These are phyloP conservation scores for Leccinum incarnatum DNA, from an alignment of 768 basidiomycete species.

Conservation along the genomic window DNA sequence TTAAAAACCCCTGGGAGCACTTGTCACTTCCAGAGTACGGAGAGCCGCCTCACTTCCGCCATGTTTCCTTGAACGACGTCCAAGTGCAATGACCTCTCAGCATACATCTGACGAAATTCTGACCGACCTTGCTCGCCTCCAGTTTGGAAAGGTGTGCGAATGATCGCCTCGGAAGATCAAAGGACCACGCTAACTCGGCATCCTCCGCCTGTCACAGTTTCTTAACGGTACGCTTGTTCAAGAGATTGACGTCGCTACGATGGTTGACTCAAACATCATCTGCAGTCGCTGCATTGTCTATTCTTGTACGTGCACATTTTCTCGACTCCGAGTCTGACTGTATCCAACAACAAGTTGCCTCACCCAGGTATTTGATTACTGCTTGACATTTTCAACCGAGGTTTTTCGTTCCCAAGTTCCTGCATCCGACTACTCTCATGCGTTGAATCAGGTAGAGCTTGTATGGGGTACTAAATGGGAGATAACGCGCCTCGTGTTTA, in stretches of 20 bases:
- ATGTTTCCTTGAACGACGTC: not conserved
- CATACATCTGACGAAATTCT: slow-evolving; percentile 1
- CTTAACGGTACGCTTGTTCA: slow-evolving; percentile 18
- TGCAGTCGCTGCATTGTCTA: slow-evolving; percentile 21
- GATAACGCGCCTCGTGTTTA: slow-evolving; percentile 22
- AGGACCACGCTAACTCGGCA: not conserved
- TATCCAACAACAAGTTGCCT: not conserved
- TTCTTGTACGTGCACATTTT: slow-evolving; percentile 11
- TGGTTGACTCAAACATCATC: not conserved
- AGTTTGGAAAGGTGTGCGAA: slow-evolving; percentile 20
- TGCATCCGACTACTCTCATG: not conserved
- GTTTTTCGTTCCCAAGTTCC: slow-evolving; percentile 1
- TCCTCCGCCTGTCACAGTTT: slow-evolving; percentile 3
- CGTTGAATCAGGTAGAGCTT: slow-evolving; percentile 9
- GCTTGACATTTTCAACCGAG: slow-evolving; percentile 22
- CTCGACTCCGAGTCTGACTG: not conserved
- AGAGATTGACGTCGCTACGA: not conserved
- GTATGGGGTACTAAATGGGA: slow-evolving; percentile 26
- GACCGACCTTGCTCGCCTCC: slow-evolving; percentile 17
- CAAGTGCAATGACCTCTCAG: slow-evolving; percentile 8
- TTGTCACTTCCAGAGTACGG: too few relatives aligned
- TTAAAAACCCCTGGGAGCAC: too few relatives aligned
- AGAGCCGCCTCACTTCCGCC: too few relatives aligned
- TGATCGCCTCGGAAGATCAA: not conserved
- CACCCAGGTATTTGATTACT: slow-evolving; percentile 21